A percentile compares a stretch with the other conserved stretches of the same genome.
Evolutionary conservation across 2,329 filamentous ascomycete species (phyloP).

Genomic region (Fusarium luffae): DNA sequence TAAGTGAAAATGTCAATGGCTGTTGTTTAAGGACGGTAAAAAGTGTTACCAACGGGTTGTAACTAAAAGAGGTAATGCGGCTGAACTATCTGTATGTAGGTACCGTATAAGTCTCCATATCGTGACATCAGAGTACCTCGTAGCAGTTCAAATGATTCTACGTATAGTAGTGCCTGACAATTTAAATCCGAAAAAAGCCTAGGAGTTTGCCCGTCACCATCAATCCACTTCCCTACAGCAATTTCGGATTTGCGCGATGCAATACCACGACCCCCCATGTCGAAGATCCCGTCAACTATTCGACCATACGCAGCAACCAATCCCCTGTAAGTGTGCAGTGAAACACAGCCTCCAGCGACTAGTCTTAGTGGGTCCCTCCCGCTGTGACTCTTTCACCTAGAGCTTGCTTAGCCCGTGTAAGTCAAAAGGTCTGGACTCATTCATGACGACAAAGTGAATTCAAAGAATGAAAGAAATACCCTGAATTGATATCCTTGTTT

Average conservation of each 20-base stretch:
- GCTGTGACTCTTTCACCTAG: constrained; percentile 24
- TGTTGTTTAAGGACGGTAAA: not conserved
- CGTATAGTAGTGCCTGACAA: not conserved
- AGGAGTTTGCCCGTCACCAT: constrained; percentile 21
- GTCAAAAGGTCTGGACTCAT: not conserved
- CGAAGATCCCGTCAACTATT: not conserved
- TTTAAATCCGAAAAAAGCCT: constrained; percentile 13
- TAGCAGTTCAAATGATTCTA: not conserved
- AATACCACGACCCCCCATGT: not conserved
- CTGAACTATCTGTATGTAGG: not conserved
- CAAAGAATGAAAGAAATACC: not conserved
- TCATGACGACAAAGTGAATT: constrained; percentile 14
- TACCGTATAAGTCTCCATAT: not conserved
- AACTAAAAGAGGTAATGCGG: not conserved
- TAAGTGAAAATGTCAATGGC: not conserved
- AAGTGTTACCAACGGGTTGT: not conserved
- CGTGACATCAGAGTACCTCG: not conserved
- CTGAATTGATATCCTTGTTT: not conserved
- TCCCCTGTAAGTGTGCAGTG: not conserved
- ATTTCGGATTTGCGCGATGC: constrained; percentile 26
- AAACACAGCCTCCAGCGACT: constrained; percentile 24
- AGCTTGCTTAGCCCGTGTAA: not conserved
- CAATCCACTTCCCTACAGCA: not conserved
- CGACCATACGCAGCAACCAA: constrained; percentile 6
- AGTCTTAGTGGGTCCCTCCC: constrained; percentile 1